Evolutionary conservation across 176 grass and related monocot species (phyloP), one percentile per base, ranked within the genome.

Genomic region (Dactylis glomerata): DNA sequence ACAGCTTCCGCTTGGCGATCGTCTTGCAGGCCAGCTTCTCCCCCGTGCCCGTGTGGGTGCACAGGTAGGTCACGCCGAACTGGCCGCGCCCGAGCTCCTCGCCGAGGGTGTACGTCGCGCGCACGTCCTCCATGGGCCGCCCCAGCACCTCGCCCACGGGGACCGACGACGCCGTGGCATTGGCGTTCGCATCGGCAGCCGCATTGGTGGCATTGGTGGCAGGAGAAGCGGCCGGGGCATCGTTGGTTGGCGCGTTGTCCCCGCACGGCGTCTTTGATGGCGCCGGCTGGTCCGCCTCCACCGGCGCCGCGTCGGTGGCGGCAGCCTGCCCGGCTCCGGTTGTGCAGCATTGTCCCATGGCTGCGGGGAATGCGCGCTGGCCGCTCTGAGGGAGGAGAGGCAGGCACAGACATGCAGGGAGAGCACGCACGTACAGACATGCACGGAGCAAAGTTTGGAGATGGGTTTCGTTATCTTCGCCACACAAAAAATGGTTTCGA

Each of bases 51-150:
- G 56, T 86, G 86, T 97, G 82, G 58, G 95, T 95, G 84, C 92
- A 95, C n/a, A 95, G 88, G 88, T 95, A 87, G 13, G 95, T 98
- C 34, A 95, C 87, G 20, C 95, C 95, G 72, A 98, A 98, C 67
- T 98, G 95, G 6, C 92, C 92, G 16, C 95, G 91, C 0, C 92
- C 95, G 17, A 98, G 92, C 87, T 98, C 95, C 71, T 93, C 91
- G 16, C 95, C 95, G 28, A 98, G 30, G 23, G 79, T 81, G 85
- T 92, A 93, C 5, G 73, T 66, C 11, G 50, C 10, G 16, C 85
- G 80, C 24, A 98, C 85, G 66, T 98, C 95, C 80, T 93, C 95
- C 83, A 98, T 90, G 0, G 92, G 82, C 5, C 91, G 82, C 0
- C 85, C 87, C 1, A 98, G 92, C 20, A 98, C 95, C 10, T 81